A percentile compares a stretch with the other conserved stretches of the same genome.
These are phyloP conservation scores for Trichosporon asahii DNA, from an alignment of 1,284 basidiomycete genomes.

Conservation along the genomic window DNA sequence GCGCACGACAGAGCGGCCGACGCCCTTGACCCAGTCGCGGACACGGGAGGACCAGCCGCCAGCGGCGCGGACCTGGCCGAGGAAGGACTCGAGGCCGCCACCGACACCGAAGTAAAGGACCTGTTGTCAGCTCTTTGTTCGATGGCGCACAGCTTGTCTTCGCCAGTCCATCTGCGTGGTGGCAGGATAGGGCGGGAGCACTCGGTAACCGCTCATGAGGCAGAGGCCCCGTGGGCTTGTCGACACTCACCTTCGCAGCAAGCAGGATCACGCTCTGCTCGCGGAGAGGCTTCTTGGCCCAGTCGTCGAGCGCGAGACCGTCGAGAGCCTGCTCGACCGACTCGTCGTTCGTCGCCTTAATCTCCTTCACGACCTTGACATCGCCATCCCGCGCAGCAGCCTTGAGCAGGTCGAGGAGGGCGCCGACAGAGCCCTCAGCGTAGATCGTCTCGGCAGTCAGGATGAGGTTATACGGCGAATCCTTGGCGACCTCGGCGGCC, in stretches of 20 bases:
- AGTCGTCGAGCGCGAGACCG: conserved; percentile 31
- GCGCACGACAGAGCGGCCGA: conserved; percentile 64
- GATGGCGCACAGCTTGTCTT: no score
- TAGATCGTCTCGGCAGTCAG: conserved; percentile 95
- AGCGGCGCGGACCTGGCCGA: conserved; percentile 55
- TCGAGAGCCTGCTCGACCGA: conserved; percentile 34
- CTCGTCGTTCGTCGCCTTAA: conserved; percentile 11
- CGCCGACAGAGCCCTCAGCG: conserved; percentile 62
- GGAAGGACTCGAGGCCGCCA: conserved; percentile 76
- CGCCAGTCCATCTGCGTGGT: no score
- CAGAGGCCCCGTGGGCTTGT: no score
- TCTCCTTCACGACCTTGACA: neutral
- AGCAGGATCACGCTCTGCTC: conserved; percentile 35
- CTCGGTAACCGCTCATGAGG: no score
- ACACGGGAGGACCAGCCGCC: conserved; percentile 36
- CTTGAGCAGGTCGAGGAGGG: conserved; percentile 60
- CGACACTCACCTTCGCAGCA: conserved; percentile 51
- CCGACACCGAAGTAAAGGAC: conserved; percentile 95
- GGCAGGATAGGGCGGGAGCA: no score
- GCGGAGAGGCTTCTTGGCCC: conserved; percentile 25
- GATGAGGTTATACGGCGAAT: conserved; percentile 63
- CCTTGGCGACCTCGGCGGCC: conserved; percentile 13
- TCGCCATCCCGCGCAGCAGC: conserved; percentile 17
- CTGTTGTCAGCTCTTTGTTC: conserved; percentile 54
- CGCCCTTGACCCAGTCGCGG: conserved; percentile 60